Evolutionary conservation across 2,329 filamentous ascomycete genomes (phyloP).

Genomic region (Fusarium sp.): DNA sequence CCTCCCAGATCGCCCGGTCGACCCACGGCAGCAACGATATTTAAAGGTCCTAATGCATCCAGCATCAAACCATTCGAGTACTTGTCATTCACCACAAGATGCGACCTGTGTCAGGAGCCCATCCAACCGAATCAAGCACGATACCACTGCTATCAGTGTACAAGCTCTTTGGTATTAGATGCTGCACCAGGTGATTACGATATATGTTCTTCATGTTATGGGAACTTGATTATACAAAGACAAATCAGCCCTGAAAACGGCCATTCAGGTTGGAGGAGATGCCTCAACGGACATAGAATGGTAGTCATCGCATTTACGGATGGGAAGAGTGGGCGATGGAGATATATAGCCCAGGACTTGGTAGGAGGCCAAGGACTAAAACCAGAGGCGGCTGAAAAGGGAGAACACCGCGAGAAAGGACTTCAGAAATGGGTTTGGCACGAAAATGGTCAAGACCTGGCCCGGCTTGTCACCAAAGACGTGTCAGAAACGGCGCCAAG

Average conservation of each 20-base stretch:
- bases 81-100: slow-evolving; percentile 77
- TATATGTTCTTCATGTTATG: slow-evolving; percentile 82
- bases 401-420: slow-evolving; percentile 45
- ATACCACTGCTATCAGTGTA: slow-evolving; percentile 83
- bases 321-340: slow-evolving; percentile 70
- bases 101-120: slow-evolving; percentile 78
- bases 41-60: slow-evolving; percentile 56
- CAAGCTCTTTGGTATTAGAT: slow-evolving; percentile 58
- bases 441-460: slow-evolving; percentile 49
- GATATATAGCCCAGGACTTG: slow-evolving; percentile 74
- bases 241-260: slow-evolving; percentile 81
- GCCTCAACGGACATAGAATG: slow-evolving; percentile 85
- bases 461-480: slow-evolving; percentile 61
- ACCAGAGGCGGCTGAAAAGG: slow-evolving; percentile 60
- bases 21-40: slow-evolving; percentile 58
- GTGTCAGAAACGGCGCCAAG: slow-evolving; percentile 57
- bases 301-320: slow-evolving; percentile 80
- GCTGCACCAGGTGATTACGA: slow-evolving; percentile 80
- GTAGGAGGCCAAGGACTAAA: slow-evolving; percentile 80
- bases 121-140: slow-evolving; percentile 76
- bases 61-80: slow-evolving; percentile 69
- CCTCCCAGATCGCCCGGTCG: slow-evolving; percentile 54
- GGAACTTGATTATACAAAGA: slow-evolving; percentile 67
- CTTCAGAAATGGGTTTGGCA: slow-evolving; percentile 65
- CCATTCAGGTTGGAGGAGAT: slow-evolving; percentile 82